These are phyloP conservation scores for Magnaporthiopsis incrustans DNA, from an alignment of 2,329 filamentous ascomycete species.

Conservation along the genomic window DNA sequence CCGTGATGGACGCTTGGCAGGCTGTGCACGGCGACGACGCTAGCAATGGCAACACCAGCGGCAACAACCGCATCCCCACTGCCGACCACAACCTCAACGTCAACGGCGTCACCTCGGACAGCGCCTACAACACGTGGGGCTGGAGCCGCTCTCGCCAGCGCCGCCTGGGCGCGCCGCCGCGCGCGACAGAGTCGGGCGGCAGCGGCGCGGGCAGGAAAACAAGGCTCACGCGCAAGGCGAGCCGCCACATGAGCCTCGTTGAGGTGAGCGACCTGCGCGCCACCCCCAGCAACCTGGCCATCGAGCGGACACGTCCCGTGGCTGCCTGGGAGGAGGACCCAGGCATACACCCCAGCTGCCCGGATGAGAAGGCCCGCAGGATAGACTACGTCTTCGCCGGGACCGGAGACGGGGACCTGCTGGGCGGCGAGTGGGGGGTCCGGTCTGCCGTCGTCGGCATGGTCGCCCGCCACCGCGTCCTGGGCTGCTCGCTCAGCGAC, in stretches of 20 bases:
- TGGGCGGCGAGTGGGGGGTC: constrained; percentile 55
- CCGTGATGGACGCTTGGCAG: constrained; percentile 81
- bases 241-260: constrained; percentile 6
- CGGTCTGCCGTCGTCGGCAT: constrained; percentile 67
- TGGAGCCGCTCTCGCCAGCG: constrained; percentile 70
- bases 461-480: constrained; percentile 68
- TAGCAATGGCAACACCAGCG: background rate
- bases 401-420: constrained; percentile 30
- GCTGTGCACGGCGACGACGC: constrained; percentile 65
- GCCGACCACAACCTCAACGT: constrained; percentile 69
- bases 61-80: constrained; percentile 47
- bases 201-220: background rate
- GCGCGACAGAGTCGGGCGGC: constrained; percentile 9
- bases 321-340: constrained; percentile 8
- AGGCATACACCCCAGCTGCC: constrained; percentile 44
- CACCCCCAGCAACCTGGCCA: constrained; percentile 27
- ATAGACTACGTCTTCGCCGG: constrained; percentile 88
- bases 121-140: constrained; percentile 83
- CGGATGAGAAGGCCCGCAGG: constrained; percentile 71
- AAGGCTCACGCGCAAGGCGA: background rate
- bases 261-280: constrained; percentile 8
- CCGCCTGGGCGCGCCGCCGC: constrained; percentile 42
- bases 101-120: constrained; percentile 85
- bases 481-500: constrained; percentile 84
- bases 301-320: constrained; percentile 24